Conservation (phyloP, 1,139 yeast genomes). For the Waltiozyma sp. region DNA sequence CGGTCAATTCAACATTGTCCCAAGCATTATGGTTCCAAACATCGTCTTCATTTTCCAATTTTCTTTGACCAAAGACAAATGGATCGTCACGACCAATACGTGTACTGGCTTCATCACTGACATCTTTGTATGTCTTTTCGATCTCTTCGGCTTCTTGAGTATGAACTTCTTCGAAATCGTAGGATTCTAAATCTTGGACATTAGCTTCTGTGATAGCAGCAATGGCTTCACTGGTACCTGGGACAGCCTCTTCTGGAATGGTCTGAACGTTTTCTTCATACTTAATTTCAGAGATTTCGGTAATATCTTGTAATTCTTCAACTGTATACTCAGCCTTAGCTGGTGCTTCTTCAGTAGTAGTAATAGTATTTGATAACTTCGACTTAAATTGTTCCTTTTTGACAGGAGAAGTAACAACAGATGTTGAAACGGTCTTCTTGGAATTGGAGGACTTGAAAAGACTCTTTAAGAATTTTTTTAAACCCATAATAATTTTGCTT, state of each 20-base stretch:
- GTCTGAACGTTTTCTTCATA: background rate
- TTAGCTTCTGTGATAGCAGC: too few species aligned
- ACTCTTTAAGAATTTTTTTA: conserved; percentile 1
- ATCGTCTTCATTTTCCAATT: conserved; percentile 56
- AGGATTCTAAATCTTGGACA: background rate
- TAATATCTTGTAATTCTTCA: background rate
- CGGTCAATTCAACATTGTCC: conserved; percentile 98
- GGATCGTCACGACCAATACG: conserved; percentile 82
- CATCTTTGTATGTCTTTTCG: background rate
- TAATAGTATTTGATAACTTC: background rate
- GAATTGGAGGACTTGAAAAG: background rate
- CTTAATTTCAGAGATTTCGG: background rate
- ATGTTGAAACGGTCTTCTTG: background rate
- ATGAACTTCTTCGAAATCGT: background rate
- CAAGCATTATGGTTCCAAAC: conserved; percentile 95
- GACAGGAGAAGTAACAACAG: background rate
- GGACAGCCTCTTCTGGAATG: background rate
- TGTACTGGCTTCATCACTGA: conserved; percentile 17
- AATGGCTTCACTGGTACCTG: background rate
- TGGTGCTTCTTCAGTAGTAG: background rate
- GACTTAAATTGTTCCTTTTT: background rate
- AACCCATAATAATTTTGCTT: background rate
- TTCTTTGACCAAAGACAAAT: conserved; percentile 84
- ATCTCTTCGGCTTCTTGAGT: background rate
- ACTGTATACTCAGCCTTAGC: background rate